Evolutionary conservation across 805 yeast species (phyloP).

Genomic region (Ogataea allantospora): DNA sequence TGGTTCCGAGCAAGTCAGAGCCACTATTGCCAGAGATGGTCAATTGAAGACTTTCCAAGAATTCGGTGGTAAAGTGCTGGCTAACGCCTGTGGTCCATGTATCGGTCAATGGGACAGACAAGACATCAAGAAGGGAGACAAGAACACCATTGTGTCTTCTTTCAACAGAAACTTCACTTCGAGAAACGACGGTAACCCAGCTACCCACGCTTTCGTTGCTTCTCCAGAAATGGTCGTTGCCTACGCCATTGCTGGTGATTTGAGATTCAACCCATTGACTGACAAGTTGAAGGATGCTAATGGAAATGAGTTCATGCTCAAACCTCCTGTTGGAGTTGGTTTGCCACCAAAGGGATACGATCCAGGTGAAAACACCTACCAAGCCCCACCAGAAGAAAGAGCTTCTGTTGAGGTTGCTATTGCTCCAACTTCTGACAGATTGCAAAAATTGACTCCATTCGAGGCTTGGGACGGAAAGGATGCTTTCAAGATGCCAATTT

Average conservation of each 20-base stretch:
- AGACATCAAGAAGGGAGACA: constrained; percentile 61
- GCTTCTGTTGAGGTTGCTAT: constrained; percentile 68
- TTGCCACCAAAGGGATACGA: constrained; percentile 72
- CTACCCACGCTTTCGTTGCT: constrained; percentile 96
- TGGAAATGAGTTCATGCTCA: constrained; percentile 75
- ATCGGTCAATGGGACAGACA: constrained; percentile 77
- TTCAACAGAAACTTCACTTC: constrained; percentile 98
- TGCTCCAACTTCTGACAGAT: constrained; percentile 91
- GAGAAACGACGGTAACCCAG: constrained; percentile 97
- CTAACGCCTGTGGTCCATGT: constrained; percentile 65
- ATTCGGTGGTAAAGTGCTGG: constrained; percentile 88
- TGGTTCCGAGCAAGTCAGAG: constrained; percentile 97
- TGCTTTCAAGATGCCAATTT: constrained; percentile 82
- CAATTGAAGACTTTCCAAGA: constrained; percentile 74
- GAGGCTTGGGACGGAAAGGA: constrained; percentile 97
- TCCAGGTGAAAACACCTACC: constrained; percentile 77
- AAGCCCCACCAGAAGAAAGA: constrained; percentile 94
- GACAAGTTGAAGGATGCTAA: constrained; percentile 72
- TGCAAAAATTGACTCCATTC: constrained; percentile 92
- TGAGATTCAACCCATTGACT: constrained; percentile 86
- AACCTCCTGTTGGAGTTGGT: constrained; percentile 81
- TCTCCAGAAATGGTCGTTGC: constrained; percentile 98
- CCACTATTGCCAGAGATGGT: constrained; percentile 95
- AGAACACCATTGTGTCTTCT: constrained; percentile 91
- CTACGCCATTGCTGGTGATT: constrained; percentile 91